A percentile compares a stretch with the other conserved stretches of the same genome.
Evolutionary conservation across 257 asterid genomes (phyloP).

Genomic region (Salvia miltiorrhiza): DNA sequence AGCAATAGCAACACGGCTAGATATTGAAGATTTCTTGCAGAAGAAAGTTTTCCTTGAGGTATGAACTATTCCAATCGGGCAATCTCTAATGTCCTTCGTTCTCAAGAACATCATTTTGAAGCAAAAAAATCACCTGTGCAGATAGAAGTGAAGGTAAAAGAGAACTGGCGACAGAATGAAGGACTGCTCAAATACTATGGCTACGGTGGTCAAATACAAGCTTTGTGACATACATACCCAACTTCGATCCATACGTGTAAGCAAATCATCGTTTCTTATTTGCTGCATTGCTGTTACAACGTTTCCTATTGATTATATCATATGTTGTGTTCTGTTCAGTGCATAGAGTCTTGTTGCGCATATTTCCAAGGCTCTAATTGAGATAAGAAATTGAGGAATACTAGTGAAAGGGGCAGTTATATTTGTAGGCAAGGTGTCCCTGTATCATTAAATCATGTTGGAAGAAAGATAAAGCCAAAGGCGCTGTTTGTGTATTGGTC

Average conservation of each 20-base stretch:
- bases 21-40: slow-evolving; percentile 96
- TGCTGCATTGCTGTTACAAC: background rate
- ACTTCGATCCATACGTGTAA: background rate
- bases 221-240: slow-evolving; percentile 38
- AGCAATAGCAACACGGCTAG: slow-evolving; percentile 92
- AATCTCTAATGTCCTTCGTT: background rate
- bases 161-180: slow-evolving; percentile 94
- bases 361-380: background rate
- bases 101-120: background rate
- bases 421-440: background rate
- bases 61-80: background rate
- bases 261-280: background rate
- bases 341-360: background rate
- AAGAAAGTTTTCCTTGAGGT: slow-evolving; percentile 96
- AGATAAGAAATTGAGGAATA: background rate
- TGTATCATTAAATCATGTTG: background rate
- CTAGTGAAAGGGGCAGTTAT: background rate
- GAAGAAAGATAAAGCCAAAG: background rate
- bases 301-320: background rate
- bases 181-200: slow-evolving; percentile 93
- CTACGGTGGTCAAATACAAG: slow-evolving; percentile 78
- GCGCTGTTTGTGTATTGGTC: background rate
- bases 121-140: slow-evolving; percentile 26
- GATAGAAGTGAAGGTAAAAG: slow-evolving; percentile 91
- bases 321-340: background rate